These are phyloP conservation scores for Tetrapisispora phaffii DNA, from an alignment of 805 yeast species.

Conservation along the genomic window DNA sequence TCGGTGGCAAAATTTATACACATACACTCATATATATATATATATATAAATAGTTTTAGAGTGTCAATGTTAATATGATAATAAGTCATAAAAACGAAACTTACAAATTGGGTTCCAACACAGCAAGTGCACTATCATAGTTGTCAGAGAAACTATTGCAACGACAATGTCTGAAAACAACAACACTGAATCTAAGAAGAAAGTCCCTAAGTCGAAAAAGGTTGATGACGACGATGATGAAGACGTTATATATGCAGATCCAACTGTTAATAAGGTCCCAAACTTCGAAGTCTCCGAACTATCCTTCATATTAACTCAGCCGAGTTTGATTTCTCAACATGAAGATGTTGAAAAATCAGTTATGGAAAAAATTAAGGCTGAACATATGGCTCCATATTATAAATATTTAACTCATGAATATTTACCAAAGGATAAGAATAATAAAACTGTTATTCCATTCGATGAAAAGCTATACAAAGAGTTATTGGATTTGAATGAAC, in stretches of 20 bases:
- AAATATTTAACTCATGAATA: constrained; percentile 48
- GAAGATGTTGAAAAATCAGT: constrained; percentile 39
- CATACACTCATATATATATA: not conserved
- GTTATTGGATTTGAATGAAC: constrained; percentile 45
- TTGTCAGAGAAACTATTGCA: too few species aligned
- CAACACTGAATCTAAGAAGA: constrained; percentile 1
- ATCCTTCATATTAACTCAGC: constrained; percentile 51
- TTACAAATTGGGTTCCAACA: too few species aligned
- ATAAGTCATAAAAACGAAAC: too few species aligned
- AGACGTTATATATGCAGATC: constrained; percentile 16
- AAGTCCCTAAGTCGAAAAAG: constrained; percentile 1
- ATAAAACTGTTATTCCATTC: constrained; percentile 33
- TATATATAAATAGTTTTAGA: not conserved
- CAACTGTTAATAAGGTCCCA: constrained; percentile 46
- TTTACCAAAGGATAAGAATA: constrained; percentile 4
- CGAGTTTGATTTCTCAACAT: constrained; percentile 22
- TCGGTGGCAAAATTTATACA: not conserved
- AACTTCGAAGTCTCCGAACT: constrained; percentile 74
- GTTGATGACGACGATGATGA: constrained; percentile 14
- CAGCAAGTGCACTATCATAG: too few species aligned
- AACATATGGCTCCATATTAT: constrained; percentile 77
- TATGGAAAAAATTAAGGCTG: constrained; percentile 42
- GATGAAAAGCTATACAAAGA: constrained; percentile 49
- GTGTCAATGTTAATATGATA: too few species aligned
- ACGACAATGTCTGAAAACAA: constrained; percentile 1